Base-by-base conservation (phyloP, 31 red algal genomes). In the Porphyra umbilicalis region DNA sequence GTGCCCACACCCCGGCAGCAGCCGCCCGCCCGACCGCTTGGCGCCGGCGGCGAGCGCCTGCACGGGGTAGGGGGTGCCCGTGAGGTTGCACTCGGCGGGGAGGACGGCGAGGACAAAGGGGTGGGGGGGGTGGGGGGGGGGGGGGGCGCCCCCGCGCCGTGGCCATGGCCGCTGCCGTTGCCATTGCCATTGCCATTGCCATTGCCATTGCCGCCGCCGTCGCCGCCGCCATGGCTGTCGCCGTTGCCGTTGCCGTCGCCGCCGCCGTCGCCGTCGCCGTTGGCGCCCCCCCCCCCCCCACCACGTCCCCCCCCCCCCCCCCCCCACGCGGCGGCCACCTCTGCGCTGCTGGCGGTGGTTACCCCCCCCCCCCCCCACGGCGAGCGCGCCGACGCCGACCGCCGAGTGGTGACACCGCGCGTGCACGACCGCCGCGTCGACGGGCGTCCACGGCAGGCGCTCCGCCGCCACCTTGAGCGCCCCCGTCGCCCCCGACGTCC, bases 1-100 rank as follows among this genome's bases (percentile, higher is more conserved):
- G 35, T 20, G 10, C n/a, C n/a, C n/a, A n/a, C n/a, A n/a, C 14
- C 20, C 77, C 6, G 14, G 77, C 36, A 18, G 77, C 34, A 36
- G 77, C 36, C 13, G 14, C 35, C 34, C 36, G 36, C 77, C 77
- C 10, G 35, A 10, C 14, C 34, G 35, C 35, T 78, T 78, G 77
- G 77, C 34, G 13, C 36, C 35, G 14, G 35, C 77, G 18, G 14
- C 13, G 14, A 78, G 34, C 77, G 77, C 77, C 78, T 85, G 84
- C 10, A 84, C 83, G 35, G 90, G 90, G 44, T 82, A 92, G 37
- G 34, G 76, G 44, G 90, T 39, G 14, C 90, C 90, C 9, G 90
- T 88, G 35, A 92, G 90, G 42, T 92, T 92, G 82, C 90, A 92
- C 37, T 86, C 82, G 33, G 81, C 90, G 0, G 89, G 80, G 36